Base-by-base conservation (phyloP, 257 asterid species). In the Ophiorrhiza pumila region DNA sequence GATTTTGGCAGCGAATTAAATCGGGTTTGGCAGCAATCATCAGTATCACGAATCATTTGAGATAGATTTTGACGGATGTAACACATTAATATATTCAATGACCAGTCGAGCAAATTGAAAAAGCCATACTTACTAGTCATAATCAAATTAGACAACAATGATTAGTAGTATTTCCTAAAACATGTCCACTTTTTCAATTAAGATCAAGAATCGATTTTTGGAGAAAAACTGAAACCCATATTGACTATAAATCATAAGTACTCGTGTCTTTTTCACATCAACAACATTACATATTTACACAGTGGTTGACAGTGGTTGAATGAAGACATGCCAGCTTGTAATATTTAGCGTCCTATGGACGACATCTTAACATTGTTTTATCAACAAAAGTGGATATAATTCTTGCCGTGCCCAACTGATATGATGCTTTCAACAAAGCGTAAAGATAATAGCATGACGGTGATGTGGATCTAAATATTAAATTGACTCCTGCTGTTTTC, bases 401-500 rank as follows among this genome's bases (percentile, higher is more conserved):
- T 47, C 14, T 25, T 49, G 84, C 77, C 79, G 64, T 76, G 14
- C 65, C 37, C 7, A 73, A 73, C 69, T 39, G 53, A 45, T 61
- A 71, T 39, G 53, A 45, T 61, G 73, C 75, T 42, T 56, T 63
- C 25, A 42, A 22, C 35, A 42, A 50, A 78, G n/a, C 10, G 59
- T 14, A 65, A 70, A 55, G 63, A 42, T 42, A 53, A 72, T 63
- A 63, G 65, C 74, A 66, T 57, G 87, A 85, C 64, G 52, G 77
- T 47, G 89, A 81, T 85, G 50, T 76, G 47, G 70, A 59, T 65
- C 72, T 17, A 35, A 52, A 65, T 69, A 23, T 74, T 34, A 5
- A 74, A 60, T 42, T 25, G n/a, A 37, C 71, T 62, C 34, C 47
- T 18, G 50, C 53, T 69, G 71, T 69, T 69, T 41, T 34, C 11